A percentile compares a stretch with the other conserved stretches of the same genome.
Evolutionary conservation across 768 basidiomycete genomes (phyloP).

Genomic region (Amyloporia xantha): DNA sequence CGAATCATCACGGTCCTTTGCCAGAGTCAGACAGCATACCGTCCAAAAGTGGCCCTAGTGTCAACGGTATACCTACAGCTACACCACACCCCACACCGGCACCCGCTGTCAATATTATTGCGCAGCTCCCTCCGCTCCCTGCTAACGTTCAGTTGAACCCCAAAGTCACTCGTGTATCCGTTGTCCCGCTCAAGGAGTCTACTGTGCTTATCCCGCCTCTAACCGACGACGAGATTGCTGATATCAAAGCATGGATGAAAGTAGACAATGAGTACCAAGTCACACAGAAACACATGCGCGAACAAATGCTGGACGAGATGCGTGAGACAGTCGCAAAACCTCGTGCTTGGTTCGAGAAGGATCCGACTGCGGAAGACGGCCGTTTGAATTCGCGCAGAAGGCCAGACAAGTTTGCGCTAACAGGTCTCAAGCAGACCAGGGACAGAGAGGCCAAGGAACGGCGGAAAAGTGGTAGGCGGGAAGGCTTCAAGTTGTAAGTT

Average conservation of each 20-base stretch:
- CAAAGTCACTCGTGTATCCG: constrained; percentile 50
- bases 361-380: constrained; percentile 25
- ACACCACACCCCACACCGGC: not conserved
- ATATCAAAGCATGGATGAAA: constrained; percentile 58
- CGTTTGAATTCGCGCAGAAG: constrained; percentile 34
- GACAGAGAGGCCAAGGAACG: constrained; percentile 36
- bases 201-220: constrained; percentile 49
- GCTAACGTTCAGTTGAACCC: constrained; percentile 41
- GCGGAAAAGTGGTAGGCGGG: constrained; percentile 50
- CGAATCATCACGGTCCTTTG: not conserved
- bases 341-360: constrained; percentile 61
- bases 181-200: constrained; percentile 55
- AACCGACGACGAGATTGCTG: constrained; percentile 38
- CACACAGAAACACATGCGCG: constrained; percentile 41
- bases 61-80: constrained; percentile 2
- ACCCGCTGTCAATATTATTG: constrained; percentile 13
- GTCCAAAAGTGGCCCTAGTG: not conserved
- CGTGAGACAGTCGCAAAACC: constrained; percentile 36
- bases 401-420: constrained; percentile 32
- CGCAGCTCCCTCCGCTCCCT: constrained; percentile 35
- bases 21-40: not conserved
- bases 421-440: constrained; percentile 25
- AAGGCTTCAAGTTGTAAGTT: constrained; percentile 73
- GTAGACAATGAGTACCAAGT: constrained; percentile 54
- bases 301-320: constrained; percentile 46